Evolutionary conservation across 2,329 filamentous ascomycete species (phyloP).

Genomic region (Trichoderma koningiopsis): DNA sequence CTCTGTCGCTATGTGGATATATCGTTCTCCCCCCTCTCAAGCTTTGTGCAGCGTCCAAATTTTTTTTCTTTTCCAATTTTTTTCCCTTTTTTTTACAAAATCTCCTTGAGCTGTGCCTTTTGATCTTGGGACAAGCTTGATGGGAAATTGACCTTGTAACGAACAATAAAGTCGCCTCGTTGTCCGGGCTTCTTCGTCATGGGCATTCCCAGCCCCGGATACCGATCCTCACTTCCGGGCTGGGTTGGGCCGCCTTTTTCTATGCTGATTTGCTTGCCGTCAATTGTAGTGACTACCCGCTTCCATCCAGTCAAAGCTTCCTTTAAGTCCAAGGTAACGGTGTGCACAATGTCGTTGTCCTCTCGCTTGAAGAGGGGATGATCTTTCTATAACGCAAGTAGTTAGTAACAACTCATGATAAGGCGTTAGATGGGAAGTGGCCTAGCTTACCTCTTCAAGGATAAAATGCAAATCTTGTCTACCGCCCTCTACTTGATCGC

Average conservation of each 20-base stretch:
- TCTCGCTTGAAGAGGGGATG: constrained; percentile 84
- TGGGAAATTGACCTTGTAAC: constrained; percentile 92
- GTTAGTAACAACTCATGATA: not conserved
- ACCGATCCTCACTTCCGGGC: constrained; percentile 78
- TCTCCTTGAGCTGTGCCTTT: constrained; percentile 78
- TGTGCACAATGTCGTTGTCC: constrained; percentile 81
- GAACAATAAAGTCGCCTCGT: constrained; percentile 85
- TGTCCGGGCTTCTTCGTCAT: constrained; percentile 84
- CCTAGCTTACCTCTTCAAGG: constrained; percentile 76
- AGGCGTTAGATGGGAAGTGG: not conserved
- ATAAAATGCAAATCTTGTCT: constrained; percentile 96
- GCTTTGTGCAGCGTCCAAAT: not conserved
- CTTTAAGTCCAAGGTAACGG: constrained; percentile 81
- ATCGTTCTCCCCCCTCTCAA: not conserved
- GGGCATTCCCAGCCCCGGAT: constrained; percentile 89
- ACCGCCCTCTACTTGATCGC: constrained; percentile 94
- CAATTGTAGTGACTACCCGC: constrained; percentile 88
- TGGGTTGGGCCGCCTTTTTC: constrained; percentile 82
- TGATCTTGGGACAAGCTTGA: constrained; percentile 73
- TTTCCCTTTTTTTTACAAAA: constrained; percentile 54
- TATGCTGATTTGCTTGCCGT: constrained; percentile 80
- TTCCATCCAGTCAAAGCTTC: constrained; percentile 95
- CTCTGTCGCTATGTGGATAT: constrained; percentile 15
- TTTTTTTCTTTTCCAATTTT: not conserved
- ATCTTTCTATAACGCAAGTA: constrained; percentile 64